phyloP scores from a whole-genome alignment of 2,329 filamentous ascomycete species.

The Microdochium trichocladiopsis region DNA sequence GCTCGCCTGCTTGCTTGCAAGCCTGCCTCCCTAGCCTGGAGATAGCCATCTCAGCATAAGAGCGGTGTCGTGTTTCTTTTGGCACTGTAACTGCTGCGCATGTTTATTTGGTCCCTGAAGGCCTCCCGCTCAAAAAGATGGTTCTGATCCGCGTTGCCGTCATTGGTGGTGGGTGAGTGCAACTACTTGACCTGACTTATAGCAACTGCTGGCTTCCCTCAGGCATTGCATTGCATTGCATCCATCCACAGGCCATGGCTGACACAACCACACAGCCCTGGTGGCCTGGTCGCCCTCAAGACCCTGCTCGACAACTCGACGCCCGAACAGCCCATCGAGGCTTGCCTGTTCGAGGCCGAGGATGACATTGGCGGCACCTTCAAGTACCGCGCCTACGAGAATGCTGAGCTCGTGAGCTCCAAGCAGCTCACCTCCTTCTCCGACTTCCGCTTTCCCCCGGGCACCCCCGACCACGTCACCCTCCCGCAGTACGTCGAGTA shows the following conservation, averaged over 20 bases:
- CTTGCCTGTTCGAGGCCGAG: slow-evolving; percentile 35
- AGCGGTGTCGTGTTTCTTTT: too few species aligned
- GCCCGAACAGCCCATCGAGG: slow-evolving; percentile 28
- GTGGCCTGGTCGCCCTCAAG: slow-evolving; percentile 32
- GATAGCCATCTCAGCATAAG: too few species aligned
- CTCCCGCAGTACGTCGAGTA: not conserved
- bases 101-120: too few species aligned
- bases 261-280: slow-evolving; percentile 25
- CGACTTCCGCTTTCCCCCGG: slow-evolving; percentile 27
- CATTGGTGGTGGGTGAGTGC: not conserved
- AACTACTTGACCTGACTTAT: not conserved
- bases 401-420: slow-evolving; percentile 42
- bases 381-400: slow-evolving; percentile 36
- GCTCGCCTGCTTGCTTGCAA: too few species aligned
- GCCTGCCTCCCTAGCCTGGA: too few species aligned
- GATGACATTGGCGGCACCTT: slow-evolving; percentile 39
- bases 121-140: not conserved
- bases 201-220: too few species aligned
- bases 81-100: too few species aligned
- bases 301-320: slow-evolving; percentile 21
- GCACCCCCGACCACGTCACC: not conserved
- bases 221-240: too few species aligned
- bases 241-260: too few species aligned
- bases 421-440: slow-evolving; percentile 44
- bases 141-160: not conserved